Conservation (phyloP, 441 rosid genomes). For the Raphanus hybrid region DNA sequence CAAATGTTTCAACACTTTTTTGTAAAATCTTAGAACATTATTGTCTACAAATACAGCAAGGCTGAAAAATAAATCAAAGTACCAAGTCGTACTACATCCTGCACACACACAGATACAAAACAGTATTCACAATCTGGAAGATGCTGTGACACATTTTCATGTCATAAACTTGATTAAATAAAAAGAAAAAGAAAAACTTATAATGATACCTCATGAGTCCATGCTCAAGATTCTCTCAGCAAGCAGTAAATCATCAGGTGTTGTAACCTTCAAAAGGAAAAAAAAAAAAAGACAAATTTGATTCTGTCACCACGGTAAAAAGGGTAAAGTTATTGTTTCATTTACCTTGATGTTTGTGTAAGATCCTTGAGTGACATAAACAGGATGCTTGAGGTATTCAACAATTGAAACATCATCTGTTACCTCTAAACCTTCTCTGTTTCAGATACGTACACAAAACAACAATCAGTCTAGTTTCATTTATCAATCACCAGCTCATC, state of each 20-base stretch:
- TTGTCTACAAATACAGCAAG: neutral
- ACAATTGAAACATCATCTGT: slow-evolving; percentile 95
- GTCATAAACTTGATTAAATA: neutral
- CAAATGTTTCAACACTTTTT: neutral
- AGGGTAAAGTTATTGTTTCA: neutral
- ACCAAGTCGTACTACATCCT: slow-evolving; percentile 4
- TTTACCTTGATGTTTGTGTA: slow-evolving; percentile 88
- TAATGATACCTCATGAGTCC: slow-evolving; percentile 34
- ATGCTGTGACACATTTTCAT: slow-evolving; percentile 5
- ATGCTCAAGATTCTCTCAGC: slow-evolving; percentile 83
- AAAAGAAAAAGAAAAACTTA: neutral
- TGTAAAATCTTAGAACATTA: neutral
- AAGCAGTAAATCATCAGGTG: slow-evolving; percentile 86
- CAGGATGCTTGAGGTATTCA: slow-evolving; percentile 90
- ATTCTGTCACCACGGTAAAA: neutral
- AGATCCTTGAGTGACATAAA: slow-evolving; percentile 88
- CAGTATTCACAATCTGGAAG: slow-evolving; percentile 5
- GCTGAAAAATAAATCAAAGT: neutral
- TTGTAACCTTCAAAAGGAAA: slow-evolving; percentile 67
- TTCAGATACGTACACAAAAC: neutral
- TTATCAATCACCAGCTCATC: slow-evolving; percentile 1
- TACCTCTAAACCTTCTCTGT: slow-evolving; percentile 88
- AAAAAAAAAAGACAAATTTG: neutral
- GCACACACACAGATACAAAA: neutral
- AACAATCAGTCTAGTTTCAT: neutral